Percentiles rank a stretch among this genome's conserved stretches.
Evolutionary conservation across 768 basidiomycete genomes (phyloP).

Genomic region (Solioccasus polychromus): DNA sequence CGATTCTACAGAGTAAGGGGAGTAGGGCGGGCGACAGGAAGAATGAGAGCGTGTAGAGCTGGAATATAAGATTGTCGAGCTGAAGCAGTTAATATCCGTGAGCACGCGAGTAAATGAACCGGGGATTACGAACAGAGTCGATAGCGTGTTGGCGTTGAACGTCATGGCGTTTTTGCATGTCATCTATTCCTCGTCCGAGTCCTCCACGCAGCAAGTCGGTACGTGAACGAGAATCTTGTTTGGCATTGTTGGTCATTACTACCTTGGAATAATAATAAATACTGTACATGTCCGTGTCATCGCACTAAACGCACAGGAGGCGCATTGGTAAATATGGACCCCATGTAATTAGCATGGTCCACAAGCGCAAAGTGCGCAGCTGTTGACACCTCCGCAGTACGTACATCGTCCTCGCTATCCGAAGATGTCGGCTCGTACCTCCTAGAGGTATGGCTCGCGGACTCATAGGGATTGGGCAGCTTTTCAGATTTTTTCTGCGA

Average conservation of each 20-base stretch:
- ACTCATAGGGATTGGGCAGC: conserved; percentile 7
- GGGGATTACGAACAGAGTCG: conserved; percentile 50
- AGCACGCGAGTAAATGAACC: conserved; percentile 4
- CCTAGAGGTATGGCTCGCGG: neutral
- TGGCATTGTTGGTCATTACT: conserved; percentile 26
- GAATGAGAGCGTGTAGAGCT: conserved; percentile 74
- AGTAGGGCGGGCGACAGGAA: conserved; percentile 66
- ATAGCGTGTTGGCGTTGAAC: conserved; percentile 71
- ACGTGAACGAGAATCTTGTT: conserved; percentile 19
- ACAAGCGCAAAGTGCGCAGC: conserved; percentile 28
- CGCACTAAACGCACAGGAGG: neutral
- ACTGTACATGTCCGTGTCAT: conserved; percentile 1
- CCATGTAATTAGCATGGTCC: conserved; percentile 28
- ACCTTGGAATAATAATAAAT: neutral
- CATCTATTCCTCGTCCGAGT: conserved; percentile 28
- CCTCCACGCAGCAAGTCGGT: neutral
- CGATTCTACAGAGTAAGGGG: conserved; percentile 40
- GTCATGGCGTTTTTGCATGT: conserved; percentile 62
- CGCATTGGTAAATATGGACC: conserved; percentile 13
- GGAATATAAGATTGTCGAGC: conserved; percentile 71
- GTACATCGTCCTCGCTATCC: conserved; percentile 15
- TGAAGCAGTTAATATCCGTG: conserved; percentile 26
- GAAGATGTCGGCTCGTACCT: neutral
- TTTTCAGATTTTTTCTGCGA: neutral
- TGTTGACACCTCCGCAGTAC: conserved; percentile 25